Evolutionary conservation across 495 filamentous ascomycete species (phyloP), one percentile per base, ranked within the genome.

Genomic region (Aspergillus leporis): DNA sequence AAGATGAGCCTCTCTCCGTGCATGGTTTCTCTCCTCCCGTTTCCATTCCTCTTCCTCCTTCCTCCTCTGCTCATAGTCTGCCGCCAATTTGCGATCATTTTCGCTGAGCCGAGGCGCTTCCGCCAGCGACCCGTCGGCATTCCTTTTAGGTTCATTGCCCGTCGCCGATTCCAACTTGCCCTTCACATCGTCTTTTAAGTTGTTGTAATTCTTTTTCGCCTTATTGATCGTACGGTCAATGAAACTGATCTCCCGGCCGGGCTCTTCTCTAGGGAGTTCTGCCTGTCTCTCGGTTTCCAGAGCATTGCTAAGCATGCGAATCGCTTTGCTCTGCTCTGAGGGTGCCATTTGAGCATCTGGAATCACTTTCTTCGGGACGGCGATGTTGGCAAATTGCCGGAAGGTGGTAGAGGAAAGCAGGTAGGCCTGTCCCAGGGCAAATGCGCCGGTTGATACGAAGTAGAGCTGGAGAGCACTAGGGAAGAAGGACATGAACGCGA

Each of bases 381-480:
- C 57, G 49, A 78, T 65, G n/a, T 58, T 45, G 49, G 65, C 56
- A 23, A 45, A 50, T 10, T 53, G 54, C 16, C 76, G 72, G 65
- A 77, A 72, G 14, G 16, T 38, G 0, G 41, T n/a, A 34, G 59
- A 66, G 56, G 62, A 66, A 50, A 91, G 74, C 1, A 85, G 18
- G n/a, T 70, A 63, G 1, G 83, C 67, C 70, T 95, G 91, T 12
- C 70, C 46, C 25, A 83, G 61, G 16, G 85, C 82, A 30, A 90
- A 71, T 0, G 81, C 0, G 52, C 84, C 80, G 1, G 85, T 78
- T 21, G 77, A 54, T 45, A 82, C 65, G 74, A 98, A 92, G 71
- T 87, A 90, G 45, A 91, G 72, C 65, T 92, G 89, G 6, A 96
- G 62, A 7, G 78, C 83, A 13, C 84, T 85, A 0, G 93, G 89